Evolutionary conservation across 352 stramenopile genomes (phyloP).

Genomic region (Phytophthora aleatoria): DNA sequence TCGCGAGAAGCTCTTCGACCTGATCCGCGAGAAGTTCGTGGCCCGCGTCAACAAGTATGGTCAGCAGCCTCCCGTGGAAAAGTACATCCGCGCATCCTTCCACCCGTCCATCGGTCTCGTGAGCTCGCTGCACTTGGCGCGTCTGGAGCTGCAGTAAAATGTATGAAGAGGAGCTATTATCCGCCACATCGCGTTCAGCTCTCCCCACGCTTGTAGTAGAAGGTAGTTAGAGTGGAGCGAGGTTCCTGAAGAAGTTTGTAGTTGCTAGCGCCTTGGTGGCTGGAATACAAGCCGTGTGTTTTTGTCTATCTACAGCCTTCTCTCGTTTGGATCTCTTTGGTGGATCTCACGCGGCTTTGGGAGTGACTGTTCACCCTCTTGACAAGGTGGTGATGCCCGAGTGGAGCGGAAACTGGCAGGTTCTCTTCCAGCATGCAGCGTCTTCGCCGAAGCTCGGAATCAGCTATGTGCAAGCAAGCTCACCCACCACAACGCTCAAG

Average conservation of each 20-base stretch:
- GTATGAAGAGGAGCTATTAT: conserved; percentile 14
- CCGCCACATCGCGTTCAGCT: not conserved
- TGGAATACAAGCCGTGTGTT: conserved; percentile 33
- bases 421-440: conserved; percentile 34
- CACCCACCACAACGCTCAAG: conserved; percentile 33
- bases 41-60: conserved; percentile 82
- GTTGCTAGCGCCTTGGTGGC: conserved; percentile 13
- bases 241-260: conserved; percentile 18
- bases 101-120: conserved; percentile 83
- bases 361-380: conserved; percentile 24
- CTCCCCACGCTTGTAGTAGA: conserved; percentile 32
- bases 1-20: conserved; percentile 83
- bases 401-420: conserved; percentile 37
- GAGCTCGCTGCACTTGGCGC: conserved; percentile 80
- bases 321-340: no score
- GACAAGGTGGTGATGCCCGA: conserved; percentile 1
- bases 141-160: conserved; percentile 56
- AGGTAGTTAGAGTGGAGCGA: conserved; percentile 28
- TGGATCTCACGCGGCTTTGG: not conserved
- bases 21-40: conserved; percentile 84
- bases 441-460: conserved; percentile 48
- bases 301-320: conserved; percentile 9
- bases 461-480: conserved; percentile 63
- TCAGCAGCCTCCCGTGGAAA: conserved; percentile 64
- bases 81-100: conserved; percentile 87